These are phyloP conservation scores for Agaricus subrufescens DNA, from an alignment of 768 basidiomycete genomes.

Conservation along the genomic window DNA sequence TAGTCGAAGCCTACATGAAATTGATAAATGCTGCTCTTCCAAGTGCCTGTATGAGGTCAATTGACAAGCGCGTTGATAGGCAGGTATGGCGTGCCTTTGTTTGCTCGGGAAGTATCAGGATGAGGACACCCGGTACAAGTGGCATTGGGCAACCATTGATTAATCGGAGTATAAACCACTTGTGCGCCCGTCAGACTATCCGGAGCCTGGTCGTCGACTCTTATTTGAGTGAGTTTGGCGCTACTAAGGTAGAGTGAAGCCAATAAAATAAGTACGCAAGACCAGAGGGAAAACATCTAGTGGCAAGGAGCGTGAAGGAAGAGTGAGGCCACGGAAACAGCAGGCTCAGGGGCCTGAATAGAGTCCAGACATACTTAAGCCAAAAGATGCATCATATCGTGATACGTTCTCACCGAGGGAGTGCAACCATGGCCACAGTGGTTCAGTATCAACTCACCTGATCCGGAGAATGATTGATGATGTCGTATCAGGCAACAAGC, in stretches of 20 bases:
- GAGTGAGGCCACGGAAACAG: background rate
- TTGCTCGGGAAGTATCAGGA: background rate
- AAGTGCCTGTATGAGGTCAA: background rate
- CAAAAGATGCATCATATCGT: constrained; percentile 1
- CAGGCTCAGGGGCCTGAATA: background rate
- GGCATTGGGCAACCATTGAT: background rate
- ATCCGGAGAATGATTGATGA: background rate
- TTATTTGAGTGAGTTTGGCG: background rate
- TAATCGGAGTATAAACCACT: background rate
- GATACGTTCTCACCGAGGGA: constrained; percentile 6
- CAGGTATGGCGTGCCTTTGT: background rate
- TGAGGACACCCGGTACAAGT: background rate
- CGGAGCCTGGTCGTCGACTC: background rate
- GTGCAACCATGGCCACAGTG: constrained; percentile 6
- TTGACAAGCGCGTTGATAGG: background rate
- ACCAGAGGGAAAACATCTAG: constrained; percentile 1
- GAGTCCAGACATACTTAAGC: background rate
- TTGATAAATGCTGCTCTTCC: background rate
- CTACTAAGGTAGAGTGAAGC: background rate
- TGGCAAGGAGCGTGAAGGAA: background rate
- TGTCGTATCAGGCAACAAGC: background rate
- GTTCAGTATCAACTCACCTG: too few relatives aligned
- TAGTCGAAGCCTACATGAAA: background rate
- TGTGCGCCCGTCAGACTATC: background rate
- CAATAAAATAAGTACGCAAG: background rate